These are phyloP conservation scores for Colletotrichum tofieldiae DNA, from an alignment of 2,329 filamentous ascomycete species.

Conservation along the genomic window DNA sequence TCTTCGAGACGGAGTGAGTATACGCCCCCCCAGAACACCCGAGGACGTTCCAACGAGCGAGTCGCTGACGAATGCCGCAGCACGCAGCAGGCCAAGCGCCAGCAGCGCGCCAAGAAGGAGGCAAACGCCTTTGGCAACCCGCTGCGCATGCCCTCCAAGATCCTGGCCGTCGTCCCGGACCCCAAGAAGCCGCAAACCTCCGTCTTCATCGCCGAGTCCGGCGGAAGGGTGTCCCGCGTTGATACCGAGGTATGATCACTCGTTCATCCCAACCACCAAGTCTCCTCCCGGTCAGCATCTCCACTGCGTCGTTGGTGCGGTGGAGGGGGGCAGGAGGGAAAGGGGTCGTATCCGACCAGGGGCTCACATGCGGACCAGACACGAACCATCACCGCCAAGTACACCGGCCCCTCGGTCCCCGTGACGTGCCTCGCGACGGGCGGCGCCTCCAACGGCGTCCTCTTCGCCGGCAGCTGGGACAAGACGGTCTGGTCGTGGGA, in stretches of 20 bases:
- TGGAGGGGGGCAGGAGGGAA: not conserved
- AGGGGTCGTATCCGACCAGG: not conserved
- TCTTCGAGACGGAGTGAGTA: constrained; percentile 92
- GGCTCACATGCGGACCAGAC: constrained; percentile 22
- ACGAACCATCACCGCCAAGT: constrained; percentile 54
- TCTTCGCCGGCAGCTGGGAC: constrained; percentile 96
- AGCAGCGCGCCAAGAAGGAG: constrained; percentile 70
- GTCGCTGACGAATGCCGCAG: constrained; percentile 17
- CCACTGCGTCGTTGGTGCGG: not conserved
- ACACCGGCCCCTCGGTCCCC: constrained; percentile 83
- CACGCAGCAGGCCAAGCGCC: constrained; percentile 37
- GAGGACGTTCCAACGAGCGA: constrained; percentile 48
- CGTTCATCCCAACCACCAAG: not conserved
- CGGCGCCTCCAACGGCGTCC: constrained; percentile 66
- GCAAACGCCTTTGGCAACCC: constrained; percentile 87
- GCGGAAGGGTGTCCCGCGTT: constrained; percentile 83
- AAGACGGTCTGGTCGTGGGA: constrained; percentile 92
- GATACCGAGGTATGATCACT: constrained; percentile 76
- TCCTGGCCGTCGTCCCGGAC: constrained; percentile 81
- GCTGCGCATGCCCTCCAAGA: constrained; percentile 86
- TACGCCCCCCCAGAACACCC: not conserved
- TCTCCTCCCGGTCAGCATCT: not conserved
- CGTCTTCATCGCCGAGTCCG: constrained; percentile 89
- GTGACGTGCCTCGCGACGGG: constrained; percentile 83
- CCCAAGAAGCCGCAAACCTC: constrained; percentile 70